Evolutionary conservation across 352 stramenopile genomes (phyloP).

Genomic region (Globisporangium canariense): DNA sequence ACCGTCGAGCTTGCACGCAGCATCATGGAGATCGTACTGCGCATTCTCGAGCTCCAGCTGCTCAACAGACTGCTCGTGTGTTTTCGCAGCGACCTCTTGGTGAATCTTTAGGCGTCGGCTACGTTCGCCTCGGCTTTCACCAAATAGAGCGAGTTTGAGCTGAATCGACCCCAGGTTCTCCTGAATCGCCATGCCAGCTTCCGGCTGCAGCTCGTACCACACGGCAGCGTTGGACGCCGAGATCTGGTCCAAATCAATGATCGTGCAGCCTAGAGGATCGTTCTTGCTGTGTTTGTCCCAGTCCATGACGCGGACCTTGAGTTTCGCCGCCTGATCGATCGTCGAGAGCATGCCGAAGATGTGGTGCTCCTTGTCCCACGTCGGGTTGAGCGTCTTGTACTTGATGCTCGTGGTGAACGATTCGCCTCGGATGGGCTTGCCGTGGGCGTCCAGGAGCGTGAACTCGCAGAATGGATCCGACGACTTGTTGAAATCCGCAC

Average conservation of each 20-base stretch:
- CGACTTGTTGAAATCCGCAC: slow-evolving; percentile 55
- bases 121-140: slow-evolving; percentile 57
- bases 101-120: slow-evolving; percentile 48
- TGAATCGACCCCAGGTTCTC: slow-evolving; percentile 55
- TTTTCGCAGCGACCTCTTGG: slow-evolving; percentile 50
- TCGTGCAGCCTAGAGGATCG: slow-evolving; percentile 45
- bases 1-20: slow-evolving; percentile 66
- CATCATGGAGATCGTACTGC: slow-evolving; percentile 55
- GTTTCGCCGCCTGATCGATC: slow-evolving; percentile 52
- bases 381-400: slow-evolving; percentile 52
- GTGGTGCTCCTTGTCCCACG: slow-evolving; percentile 58
- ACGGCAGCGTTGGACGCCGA: slow-evolving; percentile 43
- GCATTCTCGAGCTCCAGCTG: slow-evolving; percentile 69
- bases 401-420: slow-evolving; percentile 45
- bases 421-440: slow-evolving; percentile 47
- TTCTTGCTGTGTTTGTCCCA: slow-evolving; percentile 50
- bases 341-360: slow-evolving; percentile 57
- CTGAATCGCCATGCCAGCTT: slow-evolving; percentile 38
- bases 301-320: slow-evolving; percentile 55
- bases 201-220: slow-evolving; percentile 48
- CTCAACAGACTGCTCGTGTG: slow-evolving; percentile 54
- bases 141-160: slow-evolving; percentile 48
- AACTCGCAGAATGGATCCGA: slow-evolving; percentile 66
- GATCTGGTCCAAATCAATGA: slow-evolving; percentile 47
- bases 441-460: slow-evolving; percentile 49